Evolutionary conservation across 2,329 filamentous ascomycete species (phyloP), one percentile per base, ranked within the genome.

Genomic region (Colletotrichum sp.): DNA sequence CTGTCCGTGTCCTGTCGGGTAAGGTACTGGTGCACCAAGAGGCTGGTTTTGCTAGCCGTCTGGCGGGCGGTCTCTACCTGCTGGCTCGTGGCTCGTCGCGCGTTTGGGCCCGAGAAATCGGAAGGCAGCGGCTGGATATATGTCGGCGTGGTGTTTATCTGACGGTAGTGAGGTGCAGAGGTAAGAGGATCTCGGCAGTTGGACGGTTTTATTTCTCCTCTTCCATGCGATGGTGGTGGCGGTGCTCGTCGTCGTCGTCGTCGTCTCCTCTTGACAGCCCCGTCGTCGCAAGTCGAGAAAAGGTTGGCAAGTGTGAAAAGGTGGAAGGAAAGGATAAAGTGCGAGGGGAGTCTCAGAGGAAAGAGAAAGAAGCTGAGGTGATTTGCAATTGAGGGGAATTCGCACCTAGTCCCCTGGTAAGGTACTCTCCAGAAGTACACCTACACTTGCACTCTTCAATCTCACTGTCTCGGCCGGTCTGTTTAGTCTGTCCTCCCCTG

Each of bases 381-480:
- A 34, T 38, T 55, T 73, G 61, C 67, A 47, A 29, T 36, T 29
- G 68, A 73, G 62, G 71, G 71, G 68, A 57, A 54, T 69, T 63
- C 58, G 36, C 18, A 24, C 11, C 43, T 36, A 12, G 36, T 55
- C 21, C 29, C 24, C 63, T 29, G n/a, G 63, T 33, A 47, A 34
- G 33, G 43, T 51, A 51, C 43, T 21, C 43, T 21, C n/a, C 43
- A 51, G 43, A 51, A 51, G 43, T 51, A 51, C 43, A 58, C 66
- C 27, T 36, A 57, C 65, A 61, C 34, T 13, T 21, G 55, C 62
- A 62, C 67, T 66, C 43, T 66, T 73, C 71, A 70, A 73, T 63
- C 68, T 73, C 61, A 15, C 67, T 71, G 67, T 73, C 71, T 71
- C 71, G 62, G 55, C 47, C 47, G 61, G 70, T 47, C 59, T 61